Percentiles rank a stretch among this genome's conserved stretches.
Evolutionary conservation across 129 eudicot genomes (phyloP).

Genomic region (Tanacetum coccineum): DNA sequence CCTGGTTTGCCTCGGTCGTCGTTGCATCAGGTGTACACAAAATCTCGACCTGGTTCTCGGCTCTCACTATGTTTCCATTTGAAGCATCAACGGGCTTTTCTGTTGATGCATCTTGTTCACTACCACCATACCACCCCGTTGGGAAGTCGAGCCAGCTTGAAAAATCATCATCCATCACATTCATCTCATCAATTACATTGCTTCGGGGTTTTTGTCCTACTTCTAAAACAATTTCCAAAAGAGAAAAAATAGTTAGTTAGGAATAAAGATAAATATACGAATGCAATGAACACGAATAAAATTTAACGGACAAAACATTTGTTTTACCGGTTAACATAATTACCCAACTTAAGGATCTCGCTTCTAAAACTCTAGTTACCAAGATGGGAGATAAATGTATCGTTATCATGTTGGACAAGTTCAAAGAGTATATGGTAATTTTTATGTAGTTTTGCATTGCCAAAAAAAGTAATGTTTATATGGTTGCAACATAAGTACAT

Average conservation of each 20-base stretch:
- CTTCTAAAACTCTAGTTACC: no score
- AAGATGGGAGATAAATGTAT: no score
- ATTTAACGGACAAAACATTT: no score
- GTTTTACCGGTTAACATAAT: no score
- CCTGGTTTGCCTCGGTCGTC: constrained; percentile 20
- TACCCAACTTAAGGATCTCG: no score
- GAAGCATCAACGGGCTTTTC: constrained; percentile 30
- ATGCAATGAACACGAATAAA: neutral
- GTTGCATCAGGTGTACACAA: constrained; percentile 26
- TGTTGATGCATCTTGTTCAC: constrained; percentile 20
- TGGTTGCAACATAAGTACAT: no score
- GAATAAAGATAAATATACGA: neutral
- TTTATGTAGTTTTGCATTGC: no score
- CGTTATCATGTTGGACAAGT: no score
- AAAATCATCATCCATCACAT: constrained; percentile 55
- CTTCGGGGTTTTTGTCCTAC: constrained; percentile 31
- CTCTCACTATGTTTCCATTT: constrained; percentile 13
- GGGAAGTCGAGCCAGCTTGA: constrained; percentile 68
- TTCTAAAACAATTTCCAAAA: neutral
- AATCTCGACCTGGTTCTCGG: constrained; percentile 24
- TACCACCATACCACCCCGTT: constrained; percentile 44
- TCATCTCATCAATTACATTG: constrained; percentile 31
- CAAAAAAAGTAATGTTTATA: no score
- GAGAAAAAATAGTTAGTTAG: neutral
- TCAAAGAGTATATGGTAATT: no score